Conservation (phyloP, 371 early-diverging fungal species). For the Choanephora cucurbitarum region DNA sequence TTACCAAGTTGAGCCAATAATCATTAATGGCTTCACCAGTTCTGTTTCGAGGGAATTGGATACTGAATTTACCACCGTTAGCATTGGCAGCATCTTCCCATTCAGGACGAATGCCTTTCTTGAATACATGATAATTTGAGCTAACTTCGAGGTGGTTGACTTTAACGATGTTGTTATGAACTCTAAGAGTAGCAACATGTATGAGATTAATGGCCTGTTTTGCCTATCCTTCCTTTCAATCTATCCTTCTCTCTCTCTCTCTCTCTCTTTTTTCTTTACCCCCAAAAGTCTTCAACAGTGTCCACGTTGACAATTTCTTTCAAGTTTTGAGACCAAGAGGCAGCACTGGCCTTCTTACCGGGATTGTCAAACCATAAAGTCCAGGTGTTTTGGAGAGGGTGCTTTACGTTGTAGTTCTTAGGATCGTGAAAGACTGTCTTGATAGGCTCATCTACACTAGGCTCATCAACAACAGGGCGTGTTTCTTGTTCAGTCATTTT, state of each 20-base stretch:
- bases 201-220: not conserved
- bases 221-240: no score
- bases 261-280: conserved; percentile 50
- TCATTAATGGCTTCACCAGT: conserved; percentile 74
- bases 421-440: conserved; percentile 73
- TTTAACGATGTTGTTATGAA: conserved; percentile 83
- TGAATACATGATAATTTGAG: conserved; percentile 95
- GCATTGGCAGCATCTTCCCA: conserved; percentile 98
- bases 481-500: conserved; percentile 29
- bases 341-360: conserved; percentile 69
- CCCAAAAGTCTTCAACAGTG: conserved; percentile 97
- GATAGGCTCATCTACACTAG: conserved; percentile 56
- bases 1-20: conserved; percentile 84
- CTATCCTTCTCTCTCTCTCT: no score
- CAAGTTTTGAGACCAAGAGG: conserved; percentile 87
- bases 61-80: conserved; percentile 95
- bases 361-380: conserved; percentile 95
- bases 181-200: conserved; percentile 14
- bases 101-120: conserved; percentile 93
- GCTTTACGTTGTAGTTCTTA: conserved; percentile 78
- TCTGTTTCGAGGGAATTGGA: conserved; percentile 70
- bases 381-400: conserved; percentile 89
- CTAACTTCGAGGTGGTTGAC: conserved; percentile 73
- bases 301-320: conserved; percentile 84
- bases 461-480: conserved; percentile 19